Conservation (phyloP, 345 rosid species). For the Bruguiera parviflora region DNA sequence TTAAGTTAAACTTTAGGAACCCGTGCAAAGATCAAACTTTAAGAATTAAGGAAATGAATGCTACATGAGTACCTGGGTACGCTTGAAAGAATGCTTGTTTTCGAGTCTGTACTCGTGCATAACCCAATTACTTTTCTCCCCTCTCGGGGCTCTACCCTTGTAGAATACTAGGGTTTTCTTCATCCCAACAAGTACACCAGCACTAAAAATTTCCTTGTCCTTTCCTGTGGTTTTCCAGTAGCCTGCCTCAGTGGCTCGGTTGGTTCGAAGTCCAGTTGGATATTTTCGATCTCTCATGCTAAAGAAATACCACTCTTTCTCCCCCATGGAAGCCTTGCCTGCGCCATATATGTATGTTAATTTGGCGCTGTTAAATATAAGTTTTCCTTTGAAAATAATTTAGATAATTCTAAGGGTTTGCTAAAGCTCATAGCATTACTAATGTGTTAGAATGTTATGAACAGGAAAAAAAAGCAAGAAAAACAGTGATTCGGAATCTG, state of each 20-base stretch:
- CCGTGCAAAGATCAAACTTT: no score
- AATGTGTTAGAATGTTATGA: no score
- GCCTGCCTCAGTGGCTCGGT: slow-evolving; percentile 90
- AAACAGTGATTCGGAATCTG: no score
- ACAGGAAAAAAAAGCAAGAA: no score
- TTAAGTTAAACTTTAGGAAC: no score
- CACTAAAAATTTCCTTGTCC: slow-evolving; percentile 72
- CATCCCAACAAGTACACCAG: slow-evolving; percentile 74
- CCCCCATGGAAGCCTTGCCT: slow-evolving; percentile 97
- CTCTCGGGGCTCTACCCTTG: slow-evolving; percentile 85
- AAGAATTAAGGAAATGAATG: no score
- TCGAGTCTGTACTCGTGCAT: slow-evolving; percentile 95
- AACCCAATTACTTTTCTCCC: slow-evolving; percentile 97
- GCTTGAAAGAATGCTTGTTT: slow-evolving; percentile 60
- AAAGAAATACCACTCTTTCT: slow-evolving; percentile 97
- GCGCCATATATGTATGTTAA: slow-evolving; percentile 3
- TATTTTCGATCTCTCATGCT: slow-evolving; percentile 81
- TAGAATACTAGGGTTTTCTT: slow-evolving; percentile 97
- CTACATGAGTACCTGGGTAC: slow-evolving; percentile 44
- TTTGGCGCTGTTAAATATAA: neutral
- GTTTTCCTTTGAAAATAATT: neutral
- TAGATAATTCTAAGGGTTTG: neutral
- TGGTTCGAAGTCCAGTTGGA: slow-evolving; percentile 94
- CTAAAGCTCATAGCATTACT: no score
- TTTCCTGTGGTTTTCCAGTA: slow-evolving; percentile 97